Evolutionary conservation across 768 basidiomycete species (phyloP), one percentile per base, ranked within the genome.

Genomic region (Hygrocybe coccinea): DNA sequence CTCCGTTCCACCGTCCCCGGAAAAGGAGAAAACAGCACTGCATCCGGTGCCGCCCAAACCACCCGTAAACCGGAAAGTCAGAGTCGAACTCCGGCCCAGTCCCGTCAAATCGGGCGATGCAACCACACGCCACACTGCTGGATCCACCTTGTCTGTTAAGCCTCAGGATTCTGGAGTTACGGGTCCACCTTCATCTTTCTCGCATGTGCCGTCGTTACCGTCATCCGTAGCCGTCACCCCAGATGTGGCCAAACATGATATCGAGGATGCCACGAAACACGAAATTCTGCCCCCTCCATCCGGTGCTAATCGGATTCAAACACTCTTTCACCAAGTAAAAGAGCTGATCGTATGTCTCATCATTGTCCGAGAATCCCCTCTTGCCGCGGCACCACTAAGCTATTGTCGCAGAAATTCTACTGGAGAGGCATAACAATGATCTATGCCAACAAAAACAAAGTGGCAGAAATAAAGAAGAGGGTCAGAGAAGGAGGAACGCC

Each of bases 341-440:
- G 69, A 80, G 60, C 72, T 83, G 34, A 73, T 72, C 38, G 77
- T 78, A 59, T 44, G 74, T 69, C 45, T 14, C 45, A 19, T 3
- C 37, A 44, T 51, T 56, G 25, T 67, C 17, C 43, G 17, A n/a
- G n/a, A n/a, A n/a, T n/a, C n/a, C 49, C 9, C 22, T 19, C 19
- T 51, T 21, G 21, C 33, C 47, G 46, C 14, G 61, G 29, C 5
- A n/a, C 35, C 11, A 12, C n/a, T 36, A 25, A 21, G 9, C 5
- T 29, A 15, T 6, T 33, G 21, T 24, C 9, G 19, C 63, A 86
- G 86, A 91, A 91, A 86, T 94, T 94, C 69, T 94, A 94, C 70
- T 85, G 75, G 63, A 76, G 82, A 35, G 91, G 90, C 24, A 73
- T 88, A 56, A 89, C 85, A 69, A 76, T 87, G 56, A 83, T 93